A percentile compares a stretch with the other conserved stretches of the same genome.
Evolutionary conservation across 2,329 filamentous ascomycete species (phyloP).

Genomic region (Xylaria sp.): DNA sequence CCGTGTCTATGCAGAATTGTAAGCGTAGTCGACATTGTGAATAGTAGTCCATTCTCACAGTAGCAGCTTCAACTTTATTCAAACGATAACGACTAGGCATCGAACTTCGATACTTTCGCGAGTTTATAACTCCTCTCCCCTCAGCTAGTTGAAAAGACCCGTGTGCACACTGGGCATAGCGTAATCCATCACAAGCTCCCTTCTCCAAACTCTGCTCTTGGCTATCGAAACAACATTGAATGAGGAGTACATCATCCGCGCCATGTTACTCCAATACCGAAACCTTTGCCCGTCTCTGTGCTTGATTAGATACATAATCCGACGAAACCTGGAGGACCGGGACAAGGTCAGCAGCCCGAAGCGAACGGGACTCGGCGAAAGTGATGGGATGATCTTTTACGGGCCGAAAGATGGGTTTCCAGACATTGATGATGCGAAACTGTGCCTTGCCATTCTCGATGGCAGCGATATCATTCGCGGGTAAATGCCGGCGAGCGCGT

Average conservation of each 20-base stretch:
- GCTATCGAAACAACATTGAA: constrained; percentile 23
- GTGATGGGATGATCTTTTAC: constrained; percentile 14
- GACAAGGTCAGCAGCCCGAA: constrained; percentile 13
- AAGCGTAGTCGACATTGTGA: neutral
- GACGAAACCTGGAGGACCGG: constrained; percentile 12
- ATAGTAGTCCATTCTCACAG: neutral
- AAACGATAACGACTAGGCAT: constrained; percentile 12
- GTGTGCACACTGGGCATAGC: constrained; percentile 17
- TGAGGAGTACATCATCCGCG: constrained; percentile 13
- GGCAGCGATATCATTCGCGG: neutral
- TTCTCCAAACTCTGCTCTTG: constrained; percentile 7
- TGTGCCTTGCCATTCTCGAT: constrained; percentile 19
- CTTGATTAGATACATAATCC: constrained; percentile 12
- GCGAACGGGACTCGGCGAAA: constrained; percentile 19
- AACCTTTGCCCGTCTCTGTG: constrained; percentile 13
- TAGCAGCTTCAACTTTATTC: neutral
- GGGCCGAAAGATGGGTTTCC: constrained; percentile 17
- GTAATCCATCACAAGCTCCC: constrained; percentile 1
- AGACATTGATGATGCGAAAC: constrained; percentile 29
- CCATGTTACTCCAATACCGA: constrained; percentile 28
- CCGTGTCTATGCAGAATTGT: neutral
- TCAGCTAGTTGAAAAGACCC: constrained; percentile 16
- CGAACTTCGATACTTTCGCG: constrained; percentile 22
- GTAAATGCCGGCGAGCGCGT: constrained; percentile 14
- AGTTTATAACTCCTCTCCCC: constrained; percentile 13